These are phyloP conservation scores for Chlorella sp. DNA, from an alignment of 139 green algal genomes.

Conservation along the genomic window DNA sequence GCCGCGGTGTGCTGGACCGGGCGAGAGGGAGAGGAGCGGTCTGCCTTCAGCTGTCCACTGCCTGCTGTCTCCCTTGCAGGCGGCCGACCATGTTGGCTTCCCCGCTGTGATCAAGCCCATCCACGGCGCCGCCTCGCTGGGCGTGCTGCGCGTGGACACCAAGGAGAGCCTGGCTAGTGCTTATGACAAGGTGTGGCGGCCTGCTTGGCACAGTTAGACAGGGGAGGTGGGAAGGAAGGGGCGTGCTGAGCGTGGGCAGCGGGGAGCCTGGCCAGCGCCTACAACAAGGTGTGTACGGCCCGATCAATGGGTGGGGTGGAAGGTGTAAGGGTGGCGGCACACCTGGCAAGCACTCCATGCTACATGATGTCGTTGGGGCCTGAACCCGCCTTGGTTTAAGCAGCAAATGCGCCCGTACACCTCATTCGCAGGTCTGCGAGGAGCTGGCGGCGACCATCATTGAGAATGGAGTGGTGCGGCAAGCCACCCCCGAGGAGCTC, in stretches of 20 bases:
- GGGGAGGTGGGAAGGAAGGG: no score
- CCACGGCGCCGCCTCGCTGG: slow-evolving; percentile 85
- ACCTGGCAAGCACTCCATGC: no score
- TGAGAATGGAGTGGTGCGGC: slow-evolving; percentile 72
- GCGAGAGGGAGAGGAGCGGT: no score
- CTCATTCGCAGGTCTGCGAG: slow-evolving; percentile 31
- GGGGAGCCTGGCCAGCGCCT: no score
- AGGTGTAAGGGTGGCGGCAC: no score
- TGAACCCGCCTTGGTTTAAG: no score
- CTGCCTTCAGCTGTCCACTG: not conserved
- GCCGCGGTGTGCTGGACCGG: no score
- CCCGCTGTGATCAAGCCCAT: slow-evolving; percentile 93
- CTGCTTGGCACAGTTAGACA: not conserved
- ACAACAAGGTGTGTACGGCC: no score
- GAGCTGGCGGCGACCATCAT: slow-evolving; percentile 58
- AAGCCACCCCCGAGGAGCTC: slow-evolving; percentile 50
- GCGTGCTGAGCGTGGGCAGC: no score
- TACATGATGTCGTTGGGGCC: no score
- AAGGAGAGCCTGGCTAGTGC: slow-evolving; percentile 60
- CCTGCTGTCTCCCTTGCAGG: not conserved
- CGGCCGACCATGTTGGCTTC: slow-evolving; percentile 74
- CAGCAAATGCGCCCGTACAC: no score
- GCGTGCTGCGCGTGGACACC: slow-evolving; percentile 84
- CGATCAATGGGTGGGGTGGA: no score
- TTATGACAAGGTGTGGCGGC: slow-evolving; percentile 23